A percentile compares a stretch with the other conserved stretches of the same genome.
Evolutionary conservation across 164 flowering plant genomes (phyloP).

Genomic region (Vitis riparia): DNA sequence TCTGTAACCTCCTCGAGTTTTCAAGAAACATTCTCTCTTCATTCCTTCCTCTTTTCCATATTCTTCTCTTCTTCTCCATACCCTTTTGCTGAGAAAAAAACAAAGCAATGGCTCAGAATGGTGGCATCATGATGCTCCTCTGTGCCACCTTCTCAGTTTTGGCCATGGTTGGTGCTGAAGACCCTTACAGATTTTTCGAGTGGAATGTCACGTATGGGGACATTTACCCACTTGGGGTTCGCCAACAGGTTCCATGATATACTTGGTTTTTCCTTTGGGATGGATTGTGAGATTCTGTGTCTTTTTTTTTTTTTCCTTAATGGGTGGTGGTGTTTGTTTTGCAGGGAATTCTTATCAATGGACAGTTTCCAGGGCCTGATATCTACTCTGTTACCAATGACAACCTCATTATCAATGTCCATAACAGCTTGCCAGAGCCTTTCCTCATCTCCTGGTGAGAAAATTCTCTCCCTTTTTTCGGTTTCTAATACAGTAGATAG

Average conservation of each 20-base stretch:
- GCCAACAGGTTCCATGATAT: slow-evolving; percentile 47
- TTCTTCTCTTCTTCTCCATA: neutral
- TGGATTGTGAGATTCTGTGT: neutral
- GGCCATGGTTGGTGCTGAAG: slow-evolving; percentile 33
- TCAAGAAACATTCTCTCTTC: neutral
- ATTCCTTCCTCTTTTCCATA: neutral
- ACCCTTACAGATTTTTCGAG: slow-evolving; percentile 54
- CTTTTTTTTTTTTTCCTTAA: neutral
- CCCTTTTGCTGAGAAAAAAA: too few species aligned
- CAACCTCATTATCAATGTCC: slow-evolving; percentile 73
- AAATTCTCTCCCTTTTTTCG: neutral
- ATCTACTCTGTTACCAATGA: slow-evolving; percentile 70
- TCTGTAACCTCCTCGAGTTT: slow-evolving; percentile 7
- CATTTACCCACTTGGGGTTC: slow-evolving; percentile 61
- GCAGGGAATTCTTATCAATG: slow-evolving; percentile 83
- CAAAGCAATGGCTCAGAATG: neutral
- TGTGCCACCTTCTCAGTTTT: neutral
- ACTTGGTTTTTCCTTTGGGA: neutral
- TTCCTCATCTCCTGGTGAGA: slow-evolving; percentile 81
- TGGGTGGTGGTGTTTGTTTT: neutral
- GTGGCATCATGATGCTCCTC: neutral
- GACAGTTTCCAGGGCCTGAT: slow-evolving; percentile 86
- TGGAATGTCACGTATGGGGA: slow-evolving; percentile 67
- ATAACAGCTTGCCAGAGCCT: slow-evolving; percentile 67
- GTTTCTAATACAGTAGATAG: neutral